phyloP scores from a whole-genome alignment of 352 stramenopile species.

The Thalassiosira allenii region DNA sequence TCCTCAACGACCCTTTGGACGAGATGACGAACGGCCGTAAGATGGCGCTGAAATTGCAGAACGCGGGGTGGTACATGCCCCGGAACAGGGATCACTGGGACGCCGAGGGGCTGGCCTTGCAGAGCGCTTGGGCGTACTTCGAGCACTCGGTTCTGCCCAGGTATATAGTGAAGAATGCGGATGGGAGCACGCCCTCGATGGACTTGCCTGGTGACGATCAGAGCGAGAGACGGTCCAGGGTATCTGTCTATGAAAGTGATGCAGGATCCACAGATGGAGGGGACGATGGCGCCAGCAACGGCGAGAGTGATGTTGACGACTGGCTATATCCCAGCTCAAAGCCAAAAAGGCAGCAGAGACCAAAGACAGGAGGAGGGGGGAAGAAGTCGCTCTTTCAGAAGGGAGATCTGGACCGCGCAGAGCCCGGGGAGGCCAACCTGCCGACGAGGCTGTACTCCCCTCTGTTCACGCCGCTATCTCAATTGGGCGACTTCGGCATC shows the following conservation, averaged over 20 bases:
- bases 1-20: constrained; percentile 41
- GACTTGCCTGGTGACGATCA: constrained; percentile 6
- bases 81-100: constrained; percentile 46
- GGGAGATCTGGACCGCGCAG: constrained; percentile 59
- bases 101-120: constrained; percentile 42
- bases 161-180: constrained; percentile 49
- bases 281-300: constrained; percentile 8
- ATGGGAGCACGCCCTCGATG: constrained; percentile 26
- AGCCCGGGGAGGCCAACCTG: constrained; percentile 64
- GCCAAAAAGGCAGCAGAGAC: constrained; percentile 24
- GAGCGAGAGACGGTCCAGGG: background rate
- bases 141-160: constrained; percentile 56
- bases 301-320: constrained; percentile 45
- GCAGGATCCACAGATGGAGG: constrained; percentile 9
- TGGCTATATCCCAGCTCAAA: constrained; percentile 44
- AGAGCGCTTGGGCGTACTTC: constrained; percentile 60
- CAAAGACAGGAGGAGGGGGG: background rate
- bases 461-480: constrained; percentile 60
- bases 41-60: constrained; percentile 55
- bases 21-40: constrained; percentile 56
- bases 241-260: constrained; percentile 16
- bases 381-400: constrained; percentile 3
- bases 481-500: constrained; percentile 75
- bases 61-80: constrained; percentile 55
- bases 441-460: constrained; percentile 70